Conservation (phyloP, 805 yeast genomes). For the Ogataea trehaloabstinens region DNA sequence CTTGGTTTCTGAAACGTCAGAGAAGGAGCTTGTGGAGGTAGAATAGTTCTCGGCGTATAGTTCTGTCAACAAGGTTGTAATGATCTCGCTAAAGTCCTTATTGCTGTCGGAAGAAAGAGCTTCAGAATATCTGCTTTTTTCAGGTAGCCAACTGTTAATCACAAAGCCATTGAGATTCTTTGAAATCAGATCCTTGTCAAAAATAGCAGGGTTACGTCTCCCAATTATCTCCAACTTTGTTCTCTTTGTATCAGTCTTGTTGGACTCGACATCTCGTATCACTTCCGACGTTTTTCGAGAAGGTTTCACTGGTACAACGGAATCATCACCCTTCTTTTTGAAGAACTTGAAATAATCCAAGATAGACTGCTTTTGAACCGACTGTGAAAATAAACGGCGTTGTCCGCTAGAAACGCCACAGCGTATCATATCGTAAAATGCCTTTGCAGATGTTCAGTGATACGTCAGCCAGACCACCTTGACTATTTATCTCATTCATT, state of each 20-base stretch:
- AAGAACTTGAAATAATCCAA: conserved; percentile 33
- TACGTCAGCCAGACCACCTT: too few species aligned
- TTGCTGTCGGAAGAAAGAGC: conserved; percentile 2
- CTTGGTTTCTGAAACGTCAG: conserved; percentile 2
- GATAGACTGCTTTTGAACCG: conserved; percentile 19
- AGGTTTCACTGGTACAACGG: conserved; percentile 14
- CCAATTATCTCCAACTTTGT: conserved; percentile 30
- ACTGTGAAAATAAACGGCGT: conserved; percentile 13
- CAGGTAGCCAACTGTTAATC: conserved; percentile 32
- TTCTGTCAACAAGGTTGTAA: conserved; percentile 16
- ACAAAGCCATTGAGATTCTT: conserved; percentile 30
- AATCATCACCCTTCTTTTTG: conserved; percentile 17
- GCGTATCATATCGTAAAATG: too few species aligned
- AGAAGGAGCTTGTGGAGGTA: not conserved
- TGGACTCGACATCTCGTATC: conserved; percentile 29
- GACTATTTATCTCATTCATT: too few species aligned
- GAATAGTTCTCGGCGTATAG: conserved; percentile 13
- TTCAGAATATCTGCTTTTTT: conserved; percentile 16
- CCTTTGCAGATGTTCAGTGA: too few species aligned
- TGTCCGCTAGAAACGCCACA: not conserved
- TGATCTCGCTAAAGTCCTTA: conserved; percentile 10
- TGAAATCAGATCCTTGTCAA: conserved; percentile 20
- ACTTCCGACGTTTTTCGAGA: conserved; percentile 25
- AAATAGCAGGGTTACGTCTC: conserved; percentile 24
- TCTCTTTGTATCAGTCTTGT: conserved; percentile 12